Conservation (phyloP, 495 filamentous ascomycete genomes). For the Daldinia bambusicola region DNA sequence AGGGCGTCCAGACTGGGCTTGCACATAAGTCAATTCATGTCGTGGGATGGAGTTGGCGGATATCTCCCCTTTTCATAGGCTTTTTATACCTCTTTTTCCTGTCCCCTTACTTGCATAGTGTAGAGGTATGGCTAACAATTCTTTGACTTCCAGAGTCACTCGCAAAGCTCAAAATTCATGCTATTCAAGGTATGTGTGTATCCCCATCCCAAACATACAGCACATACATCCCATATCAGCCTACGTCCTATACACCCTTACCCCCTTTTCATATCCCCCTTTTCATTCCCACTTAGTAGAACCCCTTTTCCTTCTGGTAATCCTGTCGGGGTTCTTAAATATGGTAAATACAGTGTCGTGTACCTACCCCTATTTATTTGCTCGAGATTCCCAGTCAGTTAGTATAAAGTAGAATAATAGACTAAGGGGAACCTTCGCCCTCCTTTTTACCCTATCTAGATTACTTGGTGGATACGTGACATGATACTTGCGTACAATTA, state of each 20-base stretch:
- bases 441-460: no score
- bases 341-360: not conserved
- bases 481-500: no score
- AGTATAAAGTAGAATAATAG: not conserved
- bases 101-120: constrained; percentile 16
- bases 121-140: constrained; percentile 45
- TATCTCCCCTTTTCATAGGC: constrained; percentile 35
- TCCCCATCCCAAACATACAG: constrained; percentile 2
- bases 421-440: no score
- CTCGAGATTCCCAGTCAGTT: not conserved
- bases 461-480: no score
- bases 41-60: constrained; percentile 39
- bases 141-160: constrained; percentile 30
- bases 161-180: not conserved
- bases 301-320: not conserved
- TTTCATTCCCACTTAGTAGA: not conserved
- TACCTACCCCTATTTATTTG: not conserved
- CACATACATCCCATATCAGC: not conserved
- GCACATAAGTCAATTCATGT: constrained; percentile 43
- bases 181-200: constrained; percentile 33
- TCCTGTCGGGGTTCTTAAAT: not conserved
- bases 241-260: not conserved
- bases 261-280: not conserved
- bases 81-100: constrained; percentile 34
- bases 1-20: constrained; percentile 35